Base-by-base conservation (phyloP, 495 filamentous ascomycete genomes). In the Extremus antarcticus region DNA sequence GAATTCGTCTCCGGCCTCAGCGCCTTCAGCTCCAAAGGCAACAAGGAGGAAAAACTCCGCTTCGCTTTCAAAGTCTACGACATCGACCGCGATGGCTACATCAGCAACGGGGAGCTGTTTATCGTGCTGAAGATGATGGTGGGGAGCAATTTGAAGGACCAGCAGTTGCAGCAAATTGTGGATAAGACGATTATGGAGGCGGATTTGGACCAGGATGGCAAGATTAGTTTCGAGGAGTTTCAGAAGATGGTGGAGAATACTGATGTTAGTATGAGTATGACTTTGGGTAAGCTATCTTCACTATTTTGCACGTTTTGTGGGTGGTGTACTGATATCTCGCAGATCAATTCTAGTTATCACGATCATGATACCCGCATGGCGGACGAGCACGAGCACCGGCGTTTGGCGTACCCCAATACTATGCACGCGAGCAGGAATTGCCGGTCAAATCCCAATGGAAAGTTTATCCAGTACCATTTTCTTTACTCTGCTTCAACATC, bases 111-210 rank as follows among this genome's bases (percentile, higher is more conserved):
- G 57, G 92, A 99, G 75, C 77, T 99, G 43, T 99, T 97, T 70
- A 96, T 99, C 66, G 92, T 99, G 65, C 76, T 99, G 60, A 99
- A 99, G 83, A 99, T 99, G 92, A 99, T 99, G 92, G 92, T 99
- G 58, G 92, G 92, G 45, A 96, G 89, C 74, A 99, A 99, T 73
- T 73, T 99, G 66, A 99, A 99, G 79, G 94, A 99, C 68, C 85
- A 94, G 72, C 92, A 99, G 73, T 73, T 99, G 71, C 92, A 99
- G 72, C 92, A 91, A 72, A 89, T 89, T 60, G 92, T 99, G 57
- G 92, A 99, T 74, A 99, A 99, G 81, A 99, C 92, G 50, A 99
- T 99, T 66, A 97, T 97, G 92, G 92, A 99, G 74, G 94, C 92
- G 43, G 92, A 99, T 70, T 79, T 86, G 64, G 94, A 99, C 70